A percentile compares a stretch with the other conserved stretches of the same genome.
Evolutionary conservation across 2,329 filamentous ascomycete genomes (phyloP).

Genomic region (Metarhizium anisopliae): DNA sequence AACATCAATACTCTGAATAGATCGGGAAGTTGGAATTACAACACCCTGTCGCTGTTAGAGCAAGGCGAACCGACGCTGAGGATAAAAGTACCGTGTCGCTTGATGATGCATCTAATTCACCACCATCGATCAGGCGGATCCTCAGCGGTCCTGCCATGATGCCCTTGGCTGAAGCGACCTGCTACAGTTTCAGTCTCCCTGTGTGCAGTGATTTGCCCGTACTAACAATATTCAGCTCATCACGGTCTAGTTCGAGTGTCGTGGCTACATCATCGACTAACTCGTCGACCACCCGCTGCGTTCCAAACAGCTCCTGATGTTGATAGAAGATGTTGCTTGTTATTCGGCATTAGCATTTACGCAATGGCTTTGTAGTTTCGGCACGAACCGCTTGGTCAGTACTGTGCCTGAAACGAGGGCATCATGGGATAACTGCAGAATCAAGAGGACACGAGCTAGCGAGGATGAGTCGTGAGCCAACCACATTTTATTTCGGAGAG

Average conservation of each 20-base stretch:
- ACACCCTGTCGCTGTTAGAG: slow-evolving; percentile 38
- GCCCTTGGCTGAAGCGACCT: slow-evolving; percentile 69
- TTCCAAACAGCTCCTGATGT: slow-evolving; percentile 61
- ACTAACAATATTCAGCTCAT: slow-evolving; percentile 61
- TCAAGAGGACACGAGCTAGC: slow-evolving; percentile 46
- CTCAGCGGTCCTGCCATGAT: slow-evolving; percentile 52
- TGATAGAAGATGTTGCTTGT: slow-evolving; percentile 72
- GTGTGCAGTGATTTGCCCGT: background rate
- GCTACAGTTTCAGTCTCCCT: slow-evolving; percentile 1
- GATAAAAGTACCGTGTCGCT: slow-evolving; percentile 18
- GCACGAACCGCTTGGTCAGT: slow-evolving; percentile 51
- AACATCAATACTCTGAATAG: slow-evolving; percentile 42
- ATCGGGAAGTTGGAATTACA: slow-evolving; percentile 46
- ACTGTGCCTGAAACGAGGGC: slow-evolving; percentile 45
- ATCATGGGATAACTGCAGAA: slow-evolving; percentile 51
- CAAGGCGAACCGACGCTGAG: background rate
- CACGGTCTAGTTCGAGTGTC: slow-evolving; percentile 56
- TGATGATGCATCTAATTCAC: slow-evolving; percentile 21
- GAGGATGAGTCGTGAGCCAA: background rate
- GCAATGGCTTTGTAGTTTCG: too few relatives aligned
- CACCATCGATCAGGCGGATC: slow-evolving; percentile 36
- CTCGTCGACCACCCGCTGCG: slow-evolving; percentile 58
- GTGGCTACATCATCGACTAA: slow-evolving; percentile 67
- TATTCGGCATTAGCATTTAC: background rate
- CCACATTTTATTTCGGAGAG: background rate